Base-by-base conservation (phyloP, 768 basidiomycete genomes). In the Rubroboletus pulcherrimus region DNA sequence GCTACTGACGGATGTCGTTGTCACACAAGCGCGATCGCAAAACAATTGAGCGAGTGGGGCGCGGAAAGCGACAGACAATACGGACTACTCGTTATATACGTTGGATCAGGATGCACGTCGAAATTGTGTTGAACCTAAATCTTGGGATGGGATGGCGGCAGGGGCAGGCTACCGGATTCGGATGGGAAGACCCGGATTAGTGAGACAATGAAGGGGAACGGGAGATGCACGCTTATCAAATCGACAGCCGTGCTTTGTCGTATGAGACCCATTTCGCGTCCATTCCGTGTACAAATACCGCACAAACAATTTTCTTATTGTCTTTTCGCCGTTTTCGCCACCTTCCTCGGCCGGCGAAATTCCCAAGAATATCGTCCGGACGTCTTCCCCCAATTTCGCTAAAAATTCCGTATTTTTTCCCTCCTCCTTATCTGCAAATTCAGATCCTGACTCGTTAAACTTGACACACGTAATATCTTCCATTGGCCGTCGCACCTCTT, bases 21-120 rank as follows among this genome's bases (percentile, higher is more conserved):
- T 77, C 73, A 76, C 75, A 73, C 71, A 74, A 62, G 65, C 71
- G 70, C 65, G 63, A 69, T 73, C 73, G 71, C 71, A 55, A 71
- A 81, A 85, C 84, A 86, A 85, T 85, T 83, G 79, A 73, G 75
- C 75, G 72, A 74, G 78, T 77, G 81, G 81, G 81, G 80, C 79
- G 80, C 81, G 67, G 74, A 79, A 76, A 76, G 74, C 71, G 62
- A 71, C 74, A 64, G 71, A 83, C 81, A 83, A 83, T 83, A 81
- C 76, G 71, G 62, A 65, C 65, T 67, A 73, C 73, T 69, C 67
- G 75, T 76, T 82, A 79, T 83, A 83, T 82, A 82, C 74, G 71
- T 67, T 57, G 63, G 56, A 61, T 63, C 61, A 56, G 66, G 51
- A 53, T 43, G 61, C 60, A 55, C 60, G 59, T 63, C 59, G 67